Evolutionary conservation across 2,329 filamentous ascomycete species (phyloP), one percentile per base, ranked within the genome.

Genomic region (Hypoxylon sp.): DNA sequence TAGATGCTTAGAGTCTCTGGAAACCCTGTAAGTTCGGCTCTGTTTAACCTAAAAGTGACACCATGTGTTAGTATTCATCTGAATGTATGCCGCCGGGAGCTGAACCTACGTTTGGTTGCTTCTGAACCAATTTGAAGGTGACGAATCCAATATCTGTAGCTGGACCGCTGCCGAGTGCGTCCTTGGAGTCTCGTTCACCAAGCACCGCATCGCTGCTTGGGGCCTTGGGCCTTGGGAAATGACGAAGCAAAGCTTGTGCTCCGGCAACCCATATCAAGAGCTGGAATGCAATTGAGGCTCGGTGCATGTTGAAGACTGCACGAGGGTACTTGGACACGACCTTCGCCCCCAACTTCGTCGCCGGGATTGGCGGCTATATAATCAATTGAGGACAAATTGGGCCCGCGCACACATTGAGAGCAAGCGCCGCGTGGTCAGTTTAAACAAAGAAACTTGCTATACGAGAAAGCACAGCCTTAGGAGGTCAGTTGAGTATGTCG

Each of bases 231-330:
- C 40, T 33, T 20, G 47, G 50, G 27, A 57, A 18, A 23, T 49
- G 83, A 3, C 78, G 78, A 45, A 72, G 80, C 68, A 85, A 82
- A 48, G 82, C 82, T 48, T 77, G 70, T 51, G 75, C 74, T 46
- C 75, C 70, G 33, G 77, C 73, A 51, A 76, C 73, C 73, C 78
- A 83, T 68, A 84, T 68, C 64, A 79, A 76, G 68, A 85, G 69
- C 67, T 79, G 78, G 57, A 79, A 66, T 38, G 83, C 64, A 57
- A 77, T 42, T 10, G 60, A 63, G 53, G 46, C 52, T 45, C 49
- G 59, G 68, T 68, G 64, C 71, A 73, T 73, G 55, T 66, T 72
- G 66, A 20, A 45, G 21, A 42, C 27, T 49, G 41, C 53, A 43
- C 46, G 51, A 7, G 48, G 21, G 27, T 35, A 37, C n/a, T 37